Evolutionary conservation across 331 rosid species (phyloP), one percentile per base, ranked within the genome.

Genomic region (Dryas integrifolia): DNA sequence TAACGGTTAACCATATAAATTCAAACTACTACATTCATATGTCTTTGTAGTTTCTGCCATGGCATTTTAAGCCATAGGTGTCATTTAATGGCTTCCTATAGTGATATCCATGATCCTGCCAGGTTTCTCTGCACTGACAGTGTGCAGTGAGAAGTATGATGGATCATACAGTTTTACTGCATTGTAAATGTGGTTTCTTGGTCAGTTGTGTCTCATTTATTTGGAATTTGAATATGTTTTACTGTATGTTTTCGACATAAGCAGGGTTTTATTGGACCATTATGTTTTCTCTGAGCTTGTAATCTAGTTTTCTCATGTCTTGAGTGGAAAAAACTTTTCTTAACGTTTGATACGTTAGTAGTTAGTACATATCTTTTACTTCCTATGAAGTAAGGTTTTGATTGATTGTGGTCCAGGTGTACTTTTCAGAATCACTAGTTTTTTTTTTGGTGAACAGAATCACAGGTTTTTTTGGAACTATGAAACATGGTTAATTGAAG

Each of bases 61-160:
- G 90, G 92, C 86, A 88, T 89, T 79, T 82, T 66, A 79, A 86
- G 92, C 97, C 92, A 76, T 59, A 50, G 77, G 88, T 84, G 87
- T 92, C 69, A 65, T 72, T 21, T 80, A 56, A 79, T 72, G 72
- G 93, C 97, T 92, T 95, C 99, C 99, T 80, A 95, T 39, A 89
- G 69, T 84, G 79, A 86, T 69, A 5, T 70, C 60, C 15, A 12
- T 78, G 97, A 86, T 81, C 96, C 93, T 92, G 93, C 93, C 96
- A 95, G 99, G 99, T 95, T 92, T 92, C 98, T 89, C 90, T 95
- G 98, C 82, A 95, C 88, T 91, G 98, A 76, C 97, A 95, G 97
- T 91, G 98, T 91, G 86, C 98, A 88, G 98, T 38, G 99, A 92
- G 99, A 95, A 95, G 98, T 95, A 95, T 92, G 97, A 95, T 92